Evolutionary conservation across 495 filamentous ascomycete species (phyloP).

Genomic region (Saxophila tyrrhenica): DNA sequence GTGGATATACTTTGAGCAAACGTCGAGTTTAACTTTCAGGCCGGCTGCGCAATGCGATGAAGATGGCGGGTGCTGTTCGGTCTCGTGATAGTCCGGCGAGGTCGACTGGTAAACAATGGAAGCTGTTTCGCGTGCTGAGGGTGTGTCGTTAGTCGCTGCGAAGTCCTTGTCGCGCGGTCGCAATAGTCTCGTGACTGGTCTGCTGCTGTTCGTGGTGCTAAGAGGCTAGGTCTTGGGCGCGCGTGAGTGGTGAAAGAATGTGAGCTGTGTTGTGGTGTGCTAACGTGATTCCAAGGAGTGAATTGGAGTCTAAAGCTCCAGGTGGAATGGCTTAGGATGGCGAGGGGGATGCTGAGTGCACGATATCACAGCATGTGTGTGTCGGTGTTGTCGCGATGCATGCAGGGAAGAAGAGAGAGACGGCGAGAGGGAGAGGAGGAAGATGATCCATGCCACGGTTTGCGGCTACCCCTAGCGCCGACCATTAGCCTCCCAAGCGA

Average conservation of each 20-base stretch:
- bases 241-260: neutral
- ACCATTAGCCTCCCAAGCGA: constrained; percentile 1
- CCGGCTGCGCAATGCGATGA: neutral
- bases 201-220: neutral
- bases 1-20: neutral
- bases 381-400: constrained; percentile 1
- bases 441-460: neutral
- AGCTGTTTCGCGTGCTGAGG: neutral
- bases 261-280: neutral
- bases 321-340: constrained; percentile 3
- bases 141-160: constrained; percentile 1
- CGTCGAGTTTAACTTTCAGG: neutral
- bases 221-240: neutral
- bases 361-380: neutral
- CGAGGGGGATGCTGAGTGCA: neutral
- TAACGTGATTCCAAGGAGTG: constrained; percentile 5
- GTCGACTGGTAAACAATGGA: neutral
- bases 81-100: neutral
- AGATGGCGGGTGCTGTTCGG: neutral
- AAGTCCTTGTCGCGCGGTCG: neutral
- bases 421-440: neutral
- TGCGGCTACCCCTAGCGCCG: neutral
- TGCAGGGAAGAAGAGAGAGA: neutral
- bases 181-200: neutral
- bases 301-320: constrained; percentile 3